A percentile compares a stretch with the other conserved stretches of the same genome.
phyloP scores from a whole-genome alignment of 345 rosid species.

The Euphorbia pulcherrima region DNA sequence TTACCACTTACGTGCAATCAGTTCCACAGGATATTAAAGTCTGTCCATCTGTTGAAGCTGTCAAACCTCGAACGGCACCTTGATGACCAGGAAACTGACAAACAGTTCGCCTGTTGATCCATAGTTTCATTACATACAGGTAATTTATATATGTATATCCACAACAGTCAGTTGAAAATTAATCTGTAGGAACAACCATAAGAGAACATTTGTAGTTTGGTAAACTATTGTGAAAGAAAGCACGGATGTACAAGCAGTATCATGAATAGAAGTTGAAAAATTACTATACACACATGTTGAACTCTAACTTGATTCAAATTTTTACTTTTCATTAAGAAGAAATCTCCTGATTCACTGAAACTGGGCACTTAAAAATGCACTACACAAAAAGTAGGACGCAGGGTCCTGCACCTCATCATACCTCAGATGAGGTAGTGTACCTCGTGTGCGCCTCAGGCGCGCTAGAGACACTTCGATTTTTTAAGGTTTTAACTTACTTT shows the following conservation, averaged over 20 bases:
- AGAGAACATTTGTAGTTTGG: neutral
- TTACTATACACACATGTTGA: neutral
- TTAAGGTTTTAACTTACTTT: too few species aligned
- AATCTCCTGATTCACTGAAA: neutral
- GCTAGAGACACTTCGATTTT: too few species aligned
- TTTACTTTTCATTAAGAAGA: neutral
- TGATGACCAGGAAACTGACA: slow-evolving; percentile 91
- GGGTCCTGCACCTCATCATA: too few species aligned
- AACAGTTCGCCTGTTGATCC: slow-evolving; percentile 65
- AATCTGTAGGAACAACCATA: neutral
- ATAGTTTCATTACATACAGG: slow-evolving; percentile 13
- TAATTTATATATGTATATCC: neutral
- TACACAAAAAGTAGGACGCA: neutral
- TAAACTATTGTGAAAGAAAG: neutral
- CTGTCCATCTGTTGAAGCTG: slow-evolving; percentile 82
- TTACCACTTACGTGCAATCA: slow-evolving; percentile 72
- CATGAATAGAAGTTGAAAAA: slow-evolving; percentile 2
- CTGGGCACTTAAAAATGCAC: neutral
- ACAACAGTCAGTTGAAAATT: neutral
- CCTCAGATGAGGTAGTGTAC: too few species aligned
- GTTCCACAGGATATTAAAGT: slow-evolving; percentile 79
- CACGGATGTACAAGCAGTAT: neutral
- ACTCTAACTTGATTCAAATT: neutral
- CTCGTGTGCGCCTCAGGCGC: too few species aligned
- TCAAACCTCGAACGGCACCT: slow-evolving; percentile 86